Base-by-base conservation (phyloP, 2,329 filamentous ascomycete genomes). In the Nemania serpens region DNA sequence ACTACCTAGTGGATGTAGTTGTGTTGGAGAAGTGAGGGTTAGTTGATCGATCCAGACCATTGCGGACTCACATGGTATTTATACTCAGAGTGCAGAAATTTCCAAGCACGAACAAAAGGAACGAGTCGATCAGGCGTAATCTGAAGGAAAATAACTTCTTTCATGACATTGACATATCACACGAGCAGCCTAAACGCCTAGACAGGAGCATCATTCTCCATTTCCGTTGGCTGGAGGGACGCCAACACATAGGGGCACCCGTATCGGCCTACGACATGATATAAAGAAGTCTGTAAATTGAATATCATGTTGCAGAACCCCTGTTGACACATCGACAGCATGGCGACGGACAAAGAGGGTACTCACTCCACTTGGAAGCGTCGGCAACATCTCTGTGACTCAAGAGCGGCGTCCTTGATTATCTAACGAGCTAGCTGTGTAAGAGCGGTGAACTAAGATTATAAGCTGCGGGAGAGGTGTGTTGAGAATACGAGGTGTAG, bases 111-210 rank as follows among this genome's bases (percentile, higher is more conserved):
- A 17, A 11, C 5, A 18, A 25, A 13, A 39, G 25, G 20, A 7
- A 29, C n/a, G 18, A 13, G 20, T 15, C 10, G 1, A 13, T 17
- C 18, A n/a, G 9, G 13, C 22, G 29, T 22, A 12, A 37, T 3
- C 13, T 48, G 42, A 47, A 5, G 33, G 20, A 29, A 5, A 7
- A 13, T 7, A 1, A 4, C 5, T 11, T 15, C 25, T 49, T 49
- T 56, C 45, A 49, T 22, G 13, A 12, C 22, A 17, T 43, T 49
- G 45, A 56, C 3, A 18, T 43, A 34, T 56, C 45, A 49, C 17
- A 5, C 49, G 49, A 42, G 11, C 11, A 3, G n/a, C 22, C 7
- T 1, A 25, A 12, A 48, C 11, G 20, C n/a, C n/a, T 49, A 37
- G n/a, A 20, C 17, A 37, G 17, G 17, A 49, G 33, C 6, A 15